Base-by-base conservation (phyloP, 345 rosid genomes). In the Melastoma malabathricum region DNA sequence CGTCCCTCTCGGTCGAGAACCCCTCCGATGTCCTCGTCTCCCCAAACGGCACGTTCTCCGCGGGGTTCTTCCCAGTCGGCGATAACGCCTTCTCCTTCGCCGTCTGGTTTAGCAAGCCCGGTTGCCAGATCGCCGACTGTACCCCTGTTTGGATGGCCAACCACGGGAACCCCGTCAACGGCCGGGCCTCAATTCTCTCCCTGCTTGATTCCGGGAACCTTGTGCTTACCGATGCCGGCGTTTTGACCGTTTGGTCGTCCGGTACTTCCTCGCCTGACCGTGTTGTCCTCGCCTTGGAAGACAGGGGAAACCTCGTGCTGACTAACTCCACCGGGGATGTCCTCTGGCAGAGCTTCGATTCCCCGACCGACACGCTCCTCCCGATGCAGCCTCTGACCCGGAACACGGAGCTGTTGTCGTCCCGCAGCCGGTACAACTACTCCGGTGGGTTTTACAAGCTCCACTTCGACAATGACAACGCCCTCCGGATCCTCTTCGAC, bases 71-170 rank as follows among this genome's bases (percentile, higher is more conserved):
- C 67, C 47, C 46, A 13, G 55, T 55, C 19, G 76, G 64, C 44
- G 18, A 23, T n/a, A 67, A 72, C 47, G 69, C 72, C 38, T 60
- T 47, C 43, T 31, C 51, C 60, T 66, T 71, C 59, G 59, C 73
- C 22, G 27, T 62, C 44, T 72, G 73, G 77, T 60, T 62, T 58
- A 54, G 46, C 58, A 47, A 51, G 10, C 39, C 65, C 23, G 1
- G 48, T 1, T 50, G 53, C 57, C 8, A 27, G 27, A 44, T 57
- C 0, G 22, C 25, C 53, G 1, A 3, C 47, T 49, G 70, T 13
- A 25, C 61, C 15, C 54, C 56, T 16, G 62, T 73, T 15, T 76
- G 76, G 78, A 70, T 67, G 74, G 76, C 78, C 18, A 77, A 77
- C 59, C 70, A 71, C 0, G 59, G 61, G 45, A 1, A 27, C 9